These are phyloP conservation scores for Calonectria ilicicola DNA, from an alignment of 2,329 filamentous ascomycete species.

Conservation along the genomic window DNA sequence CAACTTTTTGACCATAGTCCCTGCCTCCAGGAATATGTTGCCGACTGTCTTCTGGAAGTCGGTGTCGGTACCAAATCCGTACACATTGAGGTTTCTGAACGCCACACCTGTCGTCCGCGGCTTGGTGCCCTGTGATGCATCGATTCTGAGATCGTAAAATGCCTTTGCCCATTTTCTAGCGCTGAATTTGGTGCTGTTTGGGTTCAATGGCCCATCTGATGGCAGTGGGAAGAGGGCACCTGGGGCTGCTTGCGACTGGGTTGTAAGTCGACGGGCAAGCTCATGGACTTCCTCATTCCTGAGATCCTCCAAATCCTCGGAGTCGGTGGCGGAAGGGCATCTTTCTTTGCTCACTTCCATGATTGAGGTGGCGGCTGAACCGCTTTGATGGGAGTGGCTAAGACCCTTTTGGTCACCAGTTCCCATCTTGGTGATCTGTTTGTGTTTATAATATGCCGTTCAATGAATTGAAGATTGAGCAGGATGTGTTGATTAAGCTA, in stretches of 20 bases:
- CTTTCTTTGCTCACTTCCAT: slow-evolving; percentile 34
- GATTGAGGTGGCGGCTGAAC: slow-evolving; percentile 30
- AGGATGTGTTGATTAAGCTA: not conserved
- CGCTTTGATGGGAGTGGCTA: slow-evolving; percentile 9
- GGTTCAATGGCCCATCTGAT: slow-evolving; percentile 49
- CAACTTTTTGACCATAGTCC: slow-evolving; percentile 27
- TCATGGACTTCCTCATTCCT: slow-evolving; percentile 39
- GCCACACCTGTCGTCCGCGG: slow-evolving; percentile 45
- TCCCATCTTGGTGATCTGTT: slow-evolving; percentile 17
- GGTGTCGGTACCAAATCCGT: slow-evolving; percentile 43
- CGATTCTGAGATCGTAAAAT: slow-evolving; percentile 42
- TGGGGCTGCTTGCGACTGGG: slow-evolving; percentile 38
- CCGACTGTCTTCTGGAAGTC: slow-evolving; percentile 46
- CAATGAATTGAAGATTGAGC: not conserved
- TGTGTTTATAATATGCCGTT: not conserved
- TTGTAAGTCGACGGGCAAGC: slow-evolving; percentile 45
- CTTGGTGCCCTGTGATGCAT: slow-evolving; percentile 39
- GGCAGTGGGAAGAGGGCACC: slow-evolving; percentile 43
- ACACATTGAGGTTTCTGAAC: slow-evolving; percentile 42
- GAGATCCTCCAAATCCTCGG: slow-evolving; percentile 11
- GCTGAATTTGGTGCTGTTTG: slow-evolving; percentile 54
- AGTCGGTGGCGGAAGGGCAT: not conserved
- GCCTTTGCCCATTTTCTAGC: slow-evolving; percentile 58
- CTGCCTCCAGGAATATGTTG: slow-evolving; percentile 39
- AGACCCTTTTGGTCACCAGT: slow-evolving; percentile 10